Base-by-base conservation (phyloP, 2,329 filamentous ascomycete species). In the Xylaria sp. region DNA sequence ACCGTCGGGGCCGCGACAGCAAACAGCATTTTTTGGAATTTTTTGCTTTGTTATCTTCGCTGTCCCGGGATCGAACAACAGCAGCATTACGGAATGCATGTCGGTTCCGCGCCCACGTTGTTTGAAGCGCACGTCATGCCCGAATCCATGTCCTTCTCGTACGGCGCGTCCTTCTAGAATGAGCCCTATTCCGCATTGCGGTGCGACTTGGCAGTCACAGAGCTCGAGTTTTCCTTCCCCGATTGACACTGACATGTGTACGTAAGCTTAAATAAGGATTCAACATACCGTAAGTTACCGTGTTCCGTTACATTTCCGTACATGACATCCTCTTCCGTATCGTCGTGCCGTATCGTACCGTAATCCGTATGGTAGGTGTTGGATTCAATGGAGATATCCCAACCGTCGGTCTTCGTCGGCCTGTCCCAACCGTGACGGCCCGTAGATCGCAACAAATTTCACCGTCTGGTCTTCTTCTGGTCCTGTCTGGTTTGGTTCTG, bases 1-100 rank as follows among this genome's bases (percentile, higher is more conserved):
- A 57, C 63, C 61, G 50, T 59, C 54, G 51, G 55, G 55, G 46
- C 9, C 47, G 11, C 42, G 42, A 46, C 18, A 49, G 47, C 47
- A 49, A 30, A 49, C 47, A 30, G 18, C 18, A 48, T 6, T 19
- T 30, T 19, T 19, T 19, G 23, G 23, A 30, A 4, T 30, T 30
- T 30, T 30, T 30, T 30, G 23, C 23, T 30, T 30, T 30, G 23
- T 30, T 30, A 30, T 30, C 23, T 30, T 30, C 16, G 23, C 23
- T 30, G 23, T 30, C 23, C 23, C 23, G 23, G 23, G 23, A 30
- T 30, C 23, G 23, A 9, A 30, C 47, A 49, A 23, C 47, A 19
- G 47, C 47, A 19, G 37, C 37, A 42, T 9, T 49, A 49, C 30
- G 47, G 18, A 19, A 11, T 23, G 42, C 42, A 46, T 46, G 42